Percentiles rank a stretch among this genome's conserved stretches.
These are phyloP conservation scores for Gynochthodes officinalis DNA, from an alignment of 257 asterid species.

Conservation along the genomic window DNA sequence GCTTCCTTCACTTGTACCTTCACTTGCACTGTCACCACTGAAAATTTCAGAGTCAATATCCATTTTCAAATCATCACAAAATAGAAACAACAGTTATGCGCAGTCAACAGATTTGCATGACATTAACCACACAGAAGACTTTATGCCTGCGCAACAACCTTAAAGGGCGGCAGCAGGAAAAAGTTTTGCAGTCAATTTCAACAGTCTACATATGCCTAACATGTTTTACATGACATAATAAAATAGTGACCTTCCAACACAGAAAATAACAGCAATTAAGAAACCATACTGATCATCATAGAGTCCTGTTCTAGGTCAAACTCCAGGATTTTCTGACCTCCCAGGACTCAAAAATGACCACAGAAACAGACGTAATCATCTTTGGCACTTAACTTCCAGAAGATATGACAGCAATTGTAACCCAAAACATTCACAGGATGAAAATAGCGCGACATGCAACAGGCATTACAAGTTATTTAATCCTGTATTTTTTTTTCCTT, in stretches of 20 bases:
- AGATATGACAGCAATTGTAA: background rate
- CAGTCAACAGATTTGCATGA: background rate
- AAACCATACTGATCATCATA: background rate
- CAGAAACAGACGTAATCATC: background rate
- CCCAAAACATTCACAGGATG: background rate
- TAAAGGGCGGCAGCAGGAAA: background rate
- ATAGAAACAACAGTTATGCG: background rate
- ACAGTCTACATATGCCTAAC: background rate
- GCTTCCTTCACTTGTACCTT: slow-evolving; percentile 89
- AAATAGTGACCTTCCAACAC: background rate
- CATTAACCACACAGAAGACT: background rate
- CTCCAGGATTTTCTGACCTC: background rate
- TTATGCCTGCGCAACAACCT: background rate
- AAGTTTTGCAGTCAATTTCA: background rate
- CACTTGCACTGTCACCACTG: slow-evolving; percentile 91
- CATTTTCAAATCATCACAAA: slow-evolving; percentile 9
- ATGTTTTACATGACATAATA: background rate
- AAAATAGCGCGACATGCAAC: background rate
- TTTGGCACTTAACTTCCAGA: background rate
- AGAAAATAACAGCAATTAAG: background rate
- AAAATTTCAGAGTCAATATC: slow-evolving; percentile 25
- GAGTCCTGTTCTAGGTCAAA: background rate
- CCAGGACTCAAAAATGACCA: background rate
- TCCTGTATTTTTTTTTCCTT: background rate
- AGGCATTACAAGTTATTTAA: background rate